Conservation (phyloP, 805 yeast species). For the Kazachstania martiniae region DNA sequence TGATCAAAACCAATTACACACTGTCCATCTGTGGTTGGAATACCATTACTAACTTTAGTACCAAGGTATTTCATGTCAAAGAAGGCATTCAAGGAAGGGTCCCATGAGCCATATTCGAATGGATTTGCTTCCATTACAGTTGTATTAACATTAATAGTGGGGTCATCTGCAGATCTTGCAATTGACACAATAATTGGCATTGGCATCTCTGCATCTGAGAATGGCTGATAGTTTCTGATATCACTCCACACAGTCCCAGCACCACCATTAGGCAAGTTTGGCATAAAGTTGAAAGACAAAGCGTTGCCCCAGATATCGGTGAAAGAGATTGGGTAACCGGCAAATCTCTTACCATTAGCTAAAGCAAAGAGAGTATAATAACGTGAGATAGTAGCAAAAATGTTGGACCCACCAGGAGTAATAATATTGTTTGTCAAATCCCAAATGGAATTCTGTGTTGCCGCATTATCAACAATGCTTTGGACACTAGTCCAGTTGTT, state of each 20-base stretch:
- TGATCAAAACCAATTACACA: conserved; percentile 71
- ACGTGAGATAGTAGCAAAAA: conserved; percentile 40
- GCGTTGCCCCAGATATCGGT: conserved; percentile 79
- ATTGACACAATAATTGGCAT: conserved; percentile 59
- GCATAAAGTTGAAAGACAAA: conserved; percentile 64
- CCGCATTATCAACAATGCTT: conserved; percentile 35
- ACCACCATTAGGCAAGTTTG: conserved; percentile 45
- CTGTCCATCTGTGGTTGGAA: conserved; percentile 31
- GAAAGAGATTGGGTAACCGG: conserved; percentile 57
- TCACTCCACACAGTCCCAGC: conserved; percentile 51
- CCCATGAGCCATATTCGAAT: conserved; percentile 81
- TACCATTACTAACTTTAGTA: conserved; percentile 49
- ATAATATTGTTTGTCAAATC: conserved; percentile 51
- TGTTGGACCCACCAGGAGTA: conserved; percentile 51
- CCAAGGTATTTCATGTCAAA: conserved; percentile 63
- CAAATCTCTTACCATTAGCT: conserved; percentile 39
- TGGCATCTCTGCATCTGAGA: conserved; percentile 54
- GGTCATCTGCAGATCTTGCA: conserved; percentile 55
- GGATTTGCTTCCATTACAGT: conserved; percentile 59
- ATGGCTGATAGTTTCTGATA: conserved; percentile 50
- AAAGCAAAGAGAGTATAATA: conserved; percentile 46
- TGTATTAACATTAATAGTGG: conserved; percentile 49
- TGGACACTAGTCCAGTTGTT: conserved; percentile 69
- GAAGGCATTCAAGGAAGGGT: conserved; percentile 57
- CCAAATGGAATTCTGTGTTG: conserved; percentile 46